Base-by-base conservation (phyloP, 2,329 filamentous ascomycete species). In the Colletotrichum trifolii region DNA sequence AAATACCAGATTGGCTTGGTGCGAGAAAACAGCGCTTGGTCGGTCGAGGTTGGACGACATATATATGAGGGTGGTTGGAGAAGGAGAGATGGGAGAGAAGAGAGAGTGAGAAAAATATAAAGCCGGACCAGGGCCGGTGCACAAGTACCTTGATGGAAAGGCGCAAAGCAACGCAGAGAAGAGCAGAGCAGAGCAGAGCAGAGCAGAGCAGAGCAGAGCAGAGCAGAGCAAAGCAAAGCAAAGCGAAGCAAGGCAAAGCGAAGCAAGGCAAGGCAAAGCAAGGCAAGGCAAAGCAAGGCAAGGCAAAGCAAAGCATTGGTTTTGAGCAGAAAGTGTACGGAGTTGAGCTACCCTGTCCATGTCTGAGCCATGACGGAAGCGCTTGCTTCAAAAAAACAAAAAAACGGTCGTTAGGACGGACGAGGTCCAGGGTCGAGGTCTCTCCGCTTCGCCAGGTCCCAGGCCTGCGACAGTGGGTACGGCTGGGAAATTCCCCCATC, bases 341-440 rank as follows among this genome's bases (percentile, higher is more conserved):
- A 64, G 49, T 59, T 49, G 54, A 66, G 60, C 64, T 64, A 67
- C 66, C 66, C 60, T 67, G 67, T 52, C 64, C 56, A 60, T 67
- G 67, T 68, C 67, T 67, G 67, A 67, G 67, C 67, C 64, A 68
- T 68, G 64, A 68, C 67, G 64, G 67, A 67, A 68, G 67, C 58
- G 64, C 67, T 67, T 65, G 67, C 60, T 54, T 64, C 64, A 46
- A 45, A 54, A 57, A 54, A 40, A 58, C 33, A 52, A 64, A 63
- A 66, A 66, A 66, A 66, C 64, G 55, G 67, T 68, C 60, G 60
- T 60, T 56, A 63, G 64, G 66, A 52, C 59, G 66, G 66, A 58
- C 57, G 58, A 59, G 50, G 55, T 56, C 63, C 67, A 67, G 67
- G 67, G 67, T 67, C 57, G 66, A 67, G 59, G 58, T 67, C 57